Evolutionary conservation across 2,329 filamentous ascomycete species (phyloP).

Genomic region (Sclerotinia subarctica): DNA sequence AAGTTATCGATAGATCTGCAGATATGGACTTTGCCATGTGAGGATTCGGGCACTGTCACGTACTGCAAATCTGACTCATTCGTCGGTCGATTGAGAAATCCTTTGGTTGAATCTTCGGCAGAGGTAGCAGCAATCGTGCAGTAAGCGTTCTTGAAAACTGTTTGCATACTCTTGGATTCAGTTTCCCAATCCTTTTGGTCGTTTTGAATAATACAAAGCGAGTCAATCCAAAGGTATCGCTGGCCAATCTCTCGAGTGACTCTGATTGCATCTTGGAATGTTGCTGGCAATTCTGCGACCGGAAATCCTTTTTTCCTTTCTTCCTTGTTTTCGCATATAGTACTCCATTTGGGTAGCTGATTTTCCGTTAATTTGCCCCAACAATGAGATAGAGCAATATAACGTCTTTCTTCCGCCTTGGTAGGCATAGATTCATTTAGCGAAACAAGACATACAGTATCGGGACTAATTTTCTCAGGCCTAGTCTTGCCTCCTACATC

Average conservation of each 20-base stretch:
- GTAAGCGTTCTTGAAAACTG: conserved; percentile 28
- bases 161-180: conserved; percentile 31
- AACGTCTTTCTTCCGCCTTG: background rate
- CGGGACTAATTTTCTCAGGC: no score
- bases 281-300: background rate
- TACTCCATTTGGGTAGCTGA: background rate
- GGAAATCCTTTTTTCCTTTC: background rate
- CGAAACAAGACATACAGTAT: no score
- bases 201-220: conserved; percentile 35
- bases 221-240: conserved; percentile 39
- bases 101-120: background rate
- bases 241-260: conserved; percentile 32
- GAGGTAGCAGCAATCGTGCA: conserved; percentile 11
- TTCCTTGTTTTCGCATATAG: background rate
- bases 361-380: background rate
- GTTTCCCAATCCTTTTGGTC: conserved; percentile 31
- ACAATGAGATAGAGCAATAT: conserved; percentile 6
- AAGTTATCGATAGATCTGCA: conserved; percentile 35
- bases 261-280: conserved; percentile 34
- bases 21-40: background rate
- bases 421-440: no score
- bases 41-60: no score
- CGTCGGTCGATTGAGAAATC: background rate
- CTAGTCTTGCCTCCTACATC: no score
- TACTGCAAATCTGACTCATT: background rate